phyloP scores from a whole-genome alignment of 2,329 filamentous ascomycete species.

The Aspergillus niger region DNA sequence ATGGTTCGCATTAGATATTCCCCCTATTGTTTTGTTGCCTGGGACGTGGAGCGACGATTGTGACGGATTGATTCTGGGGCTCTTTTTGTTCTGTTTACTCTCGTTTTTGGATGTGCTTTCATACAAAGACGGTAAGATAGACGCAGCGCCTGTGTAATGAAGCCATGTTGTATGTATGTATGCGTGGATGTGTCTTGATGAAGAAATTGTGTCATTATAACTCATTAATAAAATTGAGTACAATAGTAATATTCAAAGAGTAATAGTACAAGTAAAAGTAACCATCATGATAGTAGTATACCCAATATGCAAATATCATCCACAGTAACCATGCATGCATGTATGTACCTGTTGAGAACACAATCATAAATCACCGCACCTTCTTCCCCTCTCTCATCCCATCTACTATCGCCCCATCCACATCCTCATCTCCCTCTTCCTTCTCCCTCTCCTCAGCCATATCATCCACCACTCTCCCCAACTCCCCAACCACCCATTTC shows the following conservation, averaged over 20 bases:
- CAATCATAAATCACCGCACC: slow-evolving; percentile 6
- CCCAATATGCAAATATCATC: not conserved
- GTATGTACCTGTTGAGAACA: not conserved
- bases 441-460: slow-evolving; percentile 2
- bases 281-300: too few species aligned
- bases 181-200: too few species aligned
- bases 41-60: not conserved
- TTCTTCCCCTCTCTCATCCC: slow-evolving; percentile 22
- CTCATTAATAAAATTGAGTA: too few species aligned
- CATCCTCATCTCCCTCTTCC: slow-evolving; percentile 18
- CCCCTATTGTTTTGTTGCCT: not conserved
- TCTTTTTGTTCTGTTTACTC: not conserved
- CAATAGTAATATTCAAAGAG: too few species aligned
- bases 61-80: not conserved
- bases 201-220: too few species aligned
- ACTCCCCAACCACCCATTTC: slow-evolving; percentile 28
- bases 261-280: too few species aligned
- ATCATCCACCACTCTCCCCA: slow-evolving; percentile 26
- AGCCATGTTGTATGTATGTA: not conserved
- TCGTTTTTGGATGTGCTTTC: not conserved
- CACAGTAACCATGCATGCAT: not conserved
- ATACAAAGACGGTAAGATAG: not conserved
- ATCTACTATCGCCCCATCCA: slow-evolving; percentile 4
- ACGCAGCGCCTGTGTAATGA: not conserved
- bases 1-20: not conserved